A percentile compares a stretch with the other conserved stretches of the same genome.
Evolutionary conservation across 2,329 filamentous ascomycete species (phyloP).

Genomic region (Aspergillus sp.): DNA sequence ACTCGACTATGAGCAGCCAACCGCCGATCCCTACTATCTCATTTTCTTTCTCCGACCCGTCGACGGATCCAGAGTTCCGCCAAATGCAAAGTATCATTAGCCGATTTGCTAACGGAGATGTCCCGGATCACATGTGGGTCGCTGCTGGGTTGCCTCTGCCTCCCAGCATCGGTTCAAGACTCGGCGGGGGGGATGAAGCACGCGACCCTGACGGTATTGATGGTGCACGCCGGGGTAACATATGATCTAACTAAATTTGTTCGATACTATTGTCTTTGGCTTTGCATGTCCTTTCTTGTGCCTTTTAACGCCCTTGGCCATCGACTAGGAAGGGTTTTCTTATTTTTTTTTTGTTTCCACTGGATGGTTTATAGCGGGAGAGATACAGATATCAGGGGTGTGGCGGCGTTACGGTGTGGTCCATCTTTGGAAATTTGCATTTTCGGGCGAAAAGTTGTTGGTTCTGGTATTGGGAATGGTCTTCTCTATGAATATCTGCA

Average conservation of each 20-base stretch:
- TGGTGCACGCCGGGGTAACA: constrained; percentile 4
- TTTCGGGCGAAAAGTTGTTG: neutral
- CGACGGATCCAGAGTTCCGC: constrained; percentile 40
- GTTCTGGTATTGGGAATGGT: no score
- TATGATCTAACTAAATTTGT: constrained; percentile 2
- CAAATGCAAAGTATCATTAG: constrained; percentile 68
- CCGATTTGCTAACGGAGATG: constrained; percentile 61
- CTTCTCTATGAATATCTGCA: neutral
- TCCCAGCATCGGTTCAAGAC: constrained; percentile 41
- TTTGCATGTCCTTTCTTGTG: constrained; percentile 2
- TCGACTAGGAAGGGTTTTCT: neutral
- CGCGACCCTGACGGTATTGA: constrained; percentile 15
- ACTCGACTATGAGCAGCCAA: constrained; percentile 27
- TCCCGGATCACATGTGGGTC: constrained; percentile 78
- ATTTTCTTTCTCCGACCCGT: constrained; percentile 23
- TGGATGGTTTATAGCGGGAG: neutral
- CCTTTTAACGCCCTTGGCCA: neutral
- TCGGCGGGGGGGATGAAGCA: constrained; percentile 19
- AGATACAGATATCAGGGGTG: neutral
- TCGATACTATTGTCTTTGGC: constrained; percentile 1
- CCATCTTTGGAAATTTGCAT: neutral
- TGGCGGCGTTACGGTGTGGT: neutral
- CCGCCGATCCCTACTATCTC: constrained; percentile 28
- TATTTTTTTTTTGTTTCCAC: neutral
- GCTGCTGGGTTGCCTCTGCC: constrained; percentile 59